Percentiles rank a stretch among this genome's conserved stretches.
Evolutionary conservation across 1,284 basidiomycete genomes (phyloP).

Genomic region (Phylloboletellus chloephorus): DNA sequence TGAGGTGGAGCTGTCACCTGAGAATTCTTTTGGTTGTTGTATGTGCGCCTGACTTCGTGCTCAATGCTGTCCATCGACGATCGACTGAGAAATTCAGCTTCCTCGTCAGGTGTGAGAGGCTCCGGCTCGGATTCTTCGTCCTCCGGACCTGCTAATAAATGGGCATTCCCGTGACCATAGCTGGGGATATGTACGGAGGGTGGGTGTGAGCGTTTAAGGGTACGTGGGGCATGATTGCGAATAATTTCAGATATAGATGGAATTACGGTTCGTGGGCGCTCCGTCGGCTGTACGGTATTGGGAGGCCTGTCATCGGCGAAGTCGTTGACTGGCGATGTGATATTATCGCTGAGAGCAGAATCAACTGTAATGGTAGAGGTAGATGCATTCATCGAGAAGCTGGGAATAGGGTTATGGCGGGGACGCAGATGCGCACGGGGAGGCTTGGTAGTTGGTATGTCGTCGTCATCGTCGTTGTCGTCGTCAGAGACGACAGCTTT

Average conservation of each 20-base stretch:
- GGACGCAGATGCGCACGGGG: slow-evolving; percentile 36
- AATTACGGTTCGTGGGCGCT: slow-evolving; percentile 39
- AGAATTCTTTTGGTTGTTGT: slow-evolving; percentile 53
- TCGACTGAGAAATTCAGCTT: slow-evolving; percentile 59
- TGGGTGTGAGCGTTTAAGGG: slow-evolving; percentile 42
- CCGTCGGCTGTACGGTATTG: slow-evolving; percentile 19
- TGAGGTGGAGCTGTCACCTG: slow-evolving; percentile 35
- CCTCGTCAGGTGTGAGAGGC: slow-evolving; percentile 47
- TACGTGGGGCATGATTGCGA: slow-evolving; percentile 59
- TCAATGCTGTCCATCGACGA: slow-evolving; percentile 81
- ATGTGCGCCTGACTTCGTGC: slow-evolving; percentile 67
- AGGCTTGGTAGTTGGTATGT: slow-evolving; percentile 23
- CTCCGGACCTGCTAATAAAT: slow-evolving; percentile 37
- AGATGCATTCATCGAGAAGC: slow-evolving; percentile 36
- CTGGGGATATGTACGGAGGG: slow-evolving; percentile 43
- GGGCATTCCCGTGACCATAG: slow-evolving; percentile 44
- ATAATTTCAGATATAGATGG: slow-evolving; percentile 84
- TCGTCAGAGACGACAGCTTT: slow-evolving; percentile 39
- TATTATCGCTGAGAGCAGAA: slow-evolving; percentile 19
- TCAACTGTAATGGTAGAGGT: slow-evolving; percentile 38
- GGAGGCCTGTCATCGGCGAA: slow-evolving; percentile 15
- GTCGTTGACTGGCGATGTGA: slow-evolving; percentile 11
- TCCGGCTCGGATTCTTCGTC: slow-evolving; percentile 49
- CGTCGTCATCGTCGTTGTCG: slow-evolving; percentile 42
- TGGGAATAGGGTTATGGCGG: slow-evolving; percentile 33